A percentile compares a stretch with the other conserved stretches of the same genome.
phyloP scores from a whole-genome alignment of 1,284 basidiomycete genomes.

The Cystobasidiaceae sp. region DNA sequence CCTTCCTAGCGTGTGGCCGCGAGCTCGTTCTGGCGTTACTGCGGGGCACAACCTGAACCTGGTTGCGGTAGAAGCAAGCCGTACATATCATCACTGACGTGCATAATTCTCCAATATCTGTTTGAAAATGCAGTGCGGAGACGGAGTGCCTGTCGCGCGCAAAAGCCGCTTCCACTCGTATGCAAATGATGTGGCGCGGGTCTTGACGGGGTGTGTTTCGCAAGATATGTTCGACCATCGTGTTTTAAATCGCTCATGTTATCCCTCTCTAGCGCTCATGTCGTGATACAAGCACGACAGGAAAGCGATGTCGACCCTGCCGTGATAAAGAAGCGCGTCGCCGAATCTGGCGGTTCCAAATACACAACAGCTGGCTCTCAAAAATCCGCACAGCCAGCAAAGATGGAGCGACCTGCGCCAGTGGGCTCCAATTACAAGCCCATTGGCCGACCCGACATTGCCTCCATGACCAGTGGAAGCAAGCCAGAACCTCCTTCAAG shows the following conservation, averaged over 20 bases:
- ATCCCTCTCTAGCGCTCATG: slow-evolving; percentile 59
- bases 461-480: slow-evolving; percentile 26
- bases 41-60: no score
- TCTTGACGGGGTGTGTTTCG: slow-evolving; percentile 59
- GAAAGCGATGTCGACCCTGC: slow-evolving; percentile 77
- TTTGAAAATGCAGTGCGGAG: slow-evolving; percentile 61
- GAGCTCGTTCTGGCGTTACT: no score
- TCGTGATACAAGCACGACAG: slow-evolving; percentile 84
- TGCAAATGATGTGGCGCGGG: slow-evolving; percentile 72
- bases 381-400: slow-evolving; percentile 49
- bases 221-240: not conserved
- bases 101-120: not conserved
- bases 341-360: slow-evolving; percentile 85
- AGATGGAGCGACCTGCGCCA: slow-evolving; percentile 41
- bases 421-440: slow-evolving; percentile 42
- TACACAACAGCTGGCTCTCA: slow-evolving; percentile 57
- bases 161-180: slow-evolving; percentile 91
- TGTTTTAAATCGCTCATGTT: no score
- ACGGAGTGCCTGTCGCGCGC: slow-evolving; percentile 84
- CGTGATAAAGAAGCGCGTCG: slow-evolving; percentile 78
- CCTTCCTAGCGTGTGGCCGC: no score
- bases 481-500: slow-evolving; percentile 28
- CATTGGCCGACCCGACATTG: slow-evolving; percentile 45
- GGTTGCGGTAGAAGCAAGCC: not conserved
- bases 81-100: not conserved